These are phyloP conservation scores for Pseudofabraea citricarpa DNA, from an alignment of 2,329 filamentous ascomycete species.

Conservation along the genomic window DNA sequence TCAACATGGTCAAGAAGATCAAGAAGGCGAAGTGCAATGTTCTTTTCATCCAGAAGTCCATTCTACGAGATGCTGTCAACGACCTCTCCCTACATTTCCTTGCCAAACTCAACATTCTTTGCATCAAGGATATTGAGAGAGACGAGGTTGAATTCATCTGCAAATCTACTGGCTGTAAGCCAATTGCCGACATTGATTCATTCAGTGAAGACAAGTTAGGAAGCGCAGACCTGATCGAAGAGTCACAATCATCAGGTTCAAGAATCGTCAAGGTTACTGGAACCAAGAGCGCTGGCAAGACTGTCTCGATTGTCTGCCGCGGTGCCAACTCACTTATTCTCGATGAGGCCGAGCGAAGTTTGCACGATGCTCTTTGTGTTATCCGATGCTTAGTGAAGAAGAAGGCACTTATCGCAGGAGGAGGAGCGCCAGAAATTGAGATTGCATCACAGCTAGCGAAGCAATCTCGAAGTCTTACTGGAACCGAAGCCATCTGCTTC, in stretches of 20 bases:
- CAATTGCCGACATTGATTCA: slow-evolving; percentile 95
- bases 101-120: slow-evolving; percentile 91
- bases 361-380: slow-evolving; percentile 96
- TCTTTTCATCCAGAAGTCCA: slow-evolving; percentile 96
- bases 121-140: slow-evolving; percentile 95
- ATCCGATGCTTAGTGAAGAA: slow-evolving; percentile 98
- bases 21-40: slow-evolving; percentile 99
- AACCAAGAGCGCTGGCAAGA: slow-evolving; percentile 78
- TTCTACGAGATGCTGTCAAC: slow-evolving; percentile 95
- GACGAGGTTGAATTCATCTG: slow-evolving; percentile 99
- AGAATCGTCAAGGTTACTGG: slow-evolving; percentile 94
- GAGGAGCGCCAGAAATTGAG: slow-evolving; percentile 94
- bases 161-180: slow-evolving; percentile 98
- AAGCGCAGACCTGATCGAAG: slow-evolving; percentile 88
- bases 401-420: slow-evolving; percentile 96
- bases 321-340: slow-evolving; percentile 92
- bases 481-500: slow-evolving; percentile 97
- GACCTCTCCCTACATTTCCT: slow-evolving; percentile 96
- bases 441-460: slow-evolving; percentile 83
- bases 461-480: slow-evolving; percentile 75
- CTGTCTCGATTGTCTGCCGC: slow-evolving; percentile 88
- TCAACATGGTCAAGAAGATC: slow-evolving; percentile 99
- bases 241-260: slow-evolving; percentile 79
- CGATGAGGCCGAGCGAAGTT: slow-evolving; percentile 92
- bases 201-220: slow-evolving; percentile 99